These are phyloP conservation scores for Capronia coronata DNA, from an alignment of 2,329 filamentous ascomycete species.

Conservation along the genomic window DNA sequence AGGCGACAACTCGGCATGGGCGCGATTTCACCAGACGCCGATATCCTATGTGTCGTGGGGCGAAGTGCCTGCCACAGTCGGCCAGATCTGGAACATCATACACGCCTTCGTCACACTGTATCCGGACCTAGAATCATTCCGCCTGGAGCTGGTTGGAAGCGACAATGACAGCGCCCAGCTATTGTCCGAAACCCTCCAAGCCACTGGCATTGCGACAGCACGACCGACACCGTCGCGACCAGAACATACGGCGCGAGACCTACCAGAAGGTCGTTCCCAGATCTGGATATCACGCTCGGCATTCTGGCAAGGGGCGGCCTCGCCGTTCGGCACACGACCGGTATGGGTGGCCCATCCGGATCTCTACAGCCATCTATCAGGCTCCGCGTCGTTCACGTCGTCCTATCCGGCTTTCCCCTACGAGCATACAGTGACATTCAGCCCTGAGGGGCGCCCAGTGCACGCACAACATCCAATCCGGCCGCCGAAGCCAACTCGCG, in stretches of 20 bases:
- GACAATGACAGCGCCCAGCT: neutral
- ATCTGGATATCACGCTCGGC: conserved; percentile 33
- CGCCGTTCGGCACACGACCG: conserved; percentile 59
- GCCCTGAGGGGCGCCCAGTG: conserved; percentile 25
- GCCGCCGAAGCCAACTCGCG: conserved; percentile 63
- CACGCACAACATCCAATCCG: conserved; percentile 65
- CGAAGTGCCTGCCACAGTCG: conserved; percentile 31
- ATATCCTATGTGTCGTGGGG: conserved; percentile 34
- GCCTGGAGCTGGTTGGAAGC: conserved; percentile 26
- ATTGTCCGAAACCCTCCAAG: neutral
- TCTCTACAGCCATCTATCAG: conserved; percentile 27
- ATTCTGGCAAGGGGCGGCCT: conserved; percentile 66
- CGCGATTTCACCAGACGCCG: conserved; percentile 32
- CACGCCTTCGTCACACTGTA: conserved; percentile 34
- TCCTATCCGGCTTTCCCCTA: conserved; percentile 8
- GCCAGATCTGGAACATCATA: conserved; percentile 38
- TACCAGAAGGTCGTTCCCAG: conserved; percentile 1
- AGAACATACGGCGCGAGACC: neutral
- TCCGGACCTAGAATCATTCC: conserved; percentile 33
- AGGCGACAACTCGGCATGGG: conserved; percentile 38
- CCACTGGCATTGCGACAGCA: neutral
- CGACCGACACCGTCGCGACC: neutral
- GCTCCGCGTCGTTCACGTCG: conserved; percentile 29
- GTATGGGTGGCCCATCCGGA: conserved; percentile 50
- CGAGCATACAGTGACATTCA: conserved; percentile 5